Evolutionary conservation across 2,329 filamentous ascomycete genomes (phyloP), one percentile per base, ranked within the genome.

Genomic region (Aspergillus udagawae): DNA sequence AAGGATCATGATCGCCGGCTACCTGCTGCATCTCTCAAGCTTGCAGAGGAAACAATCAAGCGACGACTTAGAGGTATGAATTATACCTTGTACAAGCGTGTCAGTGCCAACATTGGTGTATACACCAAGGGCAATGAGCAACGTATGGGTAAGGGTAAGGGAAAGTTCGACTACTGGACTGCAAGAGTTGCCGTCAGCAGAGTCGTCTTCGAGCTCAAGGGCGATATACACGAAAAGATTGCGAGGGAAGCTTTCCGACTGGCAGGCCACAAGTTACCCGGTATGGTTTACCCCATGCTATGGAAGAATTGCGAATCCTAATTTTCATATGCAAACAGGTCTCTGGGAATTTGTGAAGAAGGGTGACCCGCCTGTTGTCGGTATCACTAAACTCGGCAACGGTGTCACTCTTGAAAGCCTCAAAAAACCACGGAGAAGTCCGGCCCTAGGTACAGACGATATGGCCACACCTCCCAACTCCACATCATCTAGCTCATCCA

Each of bases 141-240:
- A 74, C 89, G 94, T 84, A 99, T 99, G 95, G 94, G 94, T 74
- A 99, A 97, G 78, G 94, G 94, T 77, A 99, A 99, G 75, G 94
- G 94, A 66, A 90, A 88, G 61, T 97, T 99, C 72, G 94, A 99
- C 73, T 91, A 96, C 72, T 99, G 94, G 94, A 92, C 93, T 4
- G 86, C 89, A 23, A 86, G 93, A 75, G 87, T 97, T 65, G 86
- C 91, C 8, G 91, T 97, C 52, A 96, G 90, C 77, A 90, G 94
- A 74, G 86, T 99, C 51, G 80, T 97, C 21, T 95, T 99, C 65
- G 94, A 99, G 77, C 78, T 99, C 65, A 92, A 91, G 75, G 94
- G 94, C 49, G 85, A 92, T 66, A 72, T 97, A 62, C 94, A 99
- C 83, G 94, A 99, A 80, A 90, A 96, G 79, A 86, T 99, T 63